A percentile compares a stretch with the other conserved stretches of the same genome.
These are phyloP conservation scores for Zygosaccharomyces bailii DNA, from an alignment of 805 yeast genomes.

Conservation along the genomic window DNA sequence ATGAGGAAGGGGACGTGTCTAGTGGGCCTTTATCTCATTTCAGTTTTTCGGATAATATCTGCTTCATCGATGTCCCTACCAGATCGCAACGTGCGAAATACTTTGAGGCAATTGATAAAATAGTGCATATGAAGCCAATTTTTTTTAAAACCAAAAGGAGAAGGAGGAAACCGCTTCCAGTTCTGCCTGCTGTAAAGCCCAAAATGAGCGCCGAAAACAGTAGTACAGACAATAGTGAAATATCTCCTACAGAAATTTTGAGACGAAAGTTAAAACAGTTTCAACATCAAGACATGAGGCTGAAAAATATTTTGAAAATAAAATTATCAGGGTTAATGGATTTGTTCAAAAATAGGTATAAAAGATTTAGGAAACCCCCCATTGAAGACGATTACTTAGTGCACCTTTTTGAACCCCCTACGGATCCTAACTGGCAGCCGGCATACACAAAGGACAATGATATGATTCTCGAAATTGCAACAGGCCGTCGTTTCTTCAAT, in stretches of 20 bases:
- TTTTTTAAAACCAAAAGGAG: slow-evolving; percentile 65
- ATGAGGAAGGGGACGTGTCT: slow-evolving; percentile 46
- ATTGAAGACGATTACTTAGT: slow-evolving; percentile 71
- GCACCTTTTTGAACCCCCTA: slow-evolving; percentile 70
- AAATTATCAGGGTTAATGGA: slow-evolving; percentile 88
- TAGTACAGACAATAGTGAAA: slow-evolving; percentile 32
- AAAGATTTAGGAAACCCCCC: slow-evolving; percentile 84
- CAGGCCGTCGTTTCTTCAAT: slow-evolving; percentile 71
- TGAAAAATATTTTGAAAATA: slow-evolving; percentile 80
- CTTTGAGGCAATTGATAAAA: slow-evolving; percentile 51
- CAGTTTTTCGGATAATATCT: slow-evolving; percentile 40
- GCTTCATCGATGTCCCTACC: slow-evolving; percentile 49
- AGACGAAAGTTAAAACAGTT: slow-evolving; percentile 44
- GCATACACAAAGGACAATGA: slow-evolving; percentile 55
- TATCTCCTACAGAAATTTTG: slow-evolving; percentile 36
- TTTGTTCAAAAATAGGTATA: slow-evolving; percentile 77
- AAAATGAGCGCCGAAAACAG: slow-evolving; percentile 12
- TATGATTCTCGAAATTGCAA: slow-evolving; percentile 74
- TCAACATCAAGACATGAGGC: slow-evolving; percentile 66
- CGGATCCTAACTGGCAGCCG: slow-evolving; percentile 38
- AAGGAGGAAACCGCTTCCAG: slow-evolving; percentile 40
- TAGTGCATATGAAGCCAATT: slow-evolving; percentile 63
- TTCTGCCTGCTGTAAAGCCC: slow-evolving; percentile 38
- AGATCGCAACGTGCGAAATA: slow-evolving; percentile 49
- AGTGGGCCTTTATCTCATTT: slow-evolving; percentile 25